Evolutionary conservation across 2,329 filamentous ascomycete genomes (phyloP), one percentile per base, ranked within the genome.

Genomic region (Orbilia javanica): DNA sequence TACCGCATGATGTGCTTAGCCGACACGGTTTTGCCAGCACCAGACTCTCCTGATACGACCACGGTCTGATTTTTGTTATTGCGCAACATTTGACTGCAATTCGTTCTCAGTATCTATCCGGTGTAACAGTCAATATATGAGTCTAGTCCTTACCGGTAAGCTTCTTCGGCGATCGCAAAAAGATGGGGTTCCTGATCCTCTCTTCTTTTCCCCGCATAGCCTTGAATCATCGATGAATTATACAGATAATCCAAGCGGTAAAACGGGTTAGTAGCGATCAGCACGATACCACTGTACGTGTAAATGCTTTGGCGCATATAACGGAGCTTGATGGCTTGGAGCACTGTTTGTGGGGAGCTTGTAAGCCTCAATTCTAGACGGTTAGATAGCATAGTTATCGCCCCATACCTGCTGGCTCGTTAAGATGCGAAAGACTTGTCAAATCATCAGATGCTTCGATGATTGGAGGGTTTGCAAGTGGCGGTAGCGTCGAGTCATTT

Each of bases 1-100:
- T 99, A 99, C 83, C 96, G 90, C 96, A 99, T 99, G 84, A 99
- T 98, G 86, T 99, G 98, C 87, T 99, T 99, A 82, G 96, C 96
- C 85, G 95, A 98, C 84, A 99, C 96, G 4, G 96, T 99, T 87
- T 99, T 99, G 83, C 96, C 96, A 80, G 96, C 96, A 89, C 96
- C 96, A 68, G 96, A 99, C 85, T 99, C 96, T 84, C 96, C 96
- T 39, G 96, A 99, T n/a, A 99, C 96, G 67, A 99, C 96, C 80
- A 99, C 93, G 44, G 96, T 99, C 87, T 99, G 96, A 86, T 99
- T 99, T 85, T 94, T 94, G 82, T 89, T 89, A 86, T 97, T 96
- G 81, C 96, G 92, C 83, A 99, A 86, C 96, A 99, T 99, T 87
- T 99, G 96, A 83, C 93, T 96, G 82, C 29, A 65, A 52, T 29